Evolutionary conservation across 371 early-diverging fungal species (phyloP), one percentile per base, ranked within the genome.

Genomic region (Lichtheimia hyalospora): DNA sequence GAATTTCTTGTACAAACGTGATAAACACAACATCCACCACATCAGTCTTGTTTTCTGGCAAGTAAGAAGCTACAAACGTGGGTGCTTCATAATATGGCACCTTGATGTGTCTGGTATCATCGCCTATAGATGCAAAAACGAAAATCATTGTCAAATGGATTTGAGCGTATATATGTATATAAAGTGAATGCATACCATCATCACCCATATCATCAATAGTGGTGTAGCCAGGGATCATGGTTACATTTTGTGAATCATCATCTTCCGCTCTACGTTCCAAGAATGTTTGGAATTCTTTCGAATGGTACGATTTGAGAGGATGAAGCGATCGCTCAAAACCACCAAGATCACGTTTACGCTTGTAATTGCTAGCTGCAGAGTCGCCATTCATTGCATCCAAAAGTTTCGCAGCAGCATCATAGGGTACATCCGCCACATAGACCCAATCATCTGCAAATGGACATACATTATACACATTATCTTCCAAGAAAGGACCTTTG

Each of bases 191-290:
- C 52, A 34, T 25, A 44, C 76, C 77, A 40, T 71, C 71, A 21
- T 75, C 52, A 59, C 85, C 67, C 51, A 61, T 81, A 72, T 81
- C 84, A 57, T 84, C 76, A 46, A 68, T 67, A 18, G 78, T 78
- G 0, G 85, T 71, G 25, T 78, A 79, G 4, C 84, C 84, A 0
- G 88, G 87, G 1, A 88, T 88, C 52, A 46, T 21, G 7, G 46
- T 46, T 0, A 21, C 21, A 46, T 46, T 46, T 21, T 46, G 46
- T 1, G 44, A 27, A 27, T 34, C 34, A 34, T 34, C 34, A 34
- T 34, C 34, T 8, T 34, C 34, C 8, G 0, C 34, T 34, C 34
- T 34, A 10, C 34, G 34, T 10, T 34, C 10, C 34, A 34, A 34
- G 34, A 34, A 34, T 8, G 34, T 34, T 10, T 34, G 34, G 34